phyloP scores from a whole-genome alignment of 345 rosid species.

The Iberis pinnata region DNA sequence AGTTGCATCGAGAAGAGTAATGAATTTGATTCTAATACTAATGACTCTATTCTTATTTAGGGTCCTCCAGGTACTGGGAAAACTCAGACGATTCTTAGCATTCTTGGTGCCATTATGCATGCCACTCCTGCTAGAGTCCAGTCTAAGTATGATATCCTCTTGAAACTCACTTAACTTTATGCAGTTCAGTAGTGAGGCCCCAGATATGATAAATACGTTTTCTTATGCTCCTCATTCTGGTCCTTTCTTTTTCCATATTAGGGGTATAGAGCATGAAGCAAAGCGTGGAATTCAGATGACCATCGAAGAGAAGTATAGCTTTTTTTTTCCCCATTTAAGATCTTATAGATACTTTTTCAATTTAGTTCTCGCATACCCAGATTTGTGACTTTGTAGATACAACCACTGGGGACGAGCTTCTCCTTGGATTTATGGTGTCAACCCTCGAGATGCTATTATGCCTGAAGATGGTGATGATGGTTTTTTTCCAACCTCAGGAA shows the following conservation, averaged over 20 bases:
- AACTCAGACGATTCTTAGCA: slow-evolving; percentile 92
- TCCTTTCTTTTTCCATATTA: slow-evolving; percentile 22
- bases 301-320: slow-evolving; percentile 67
- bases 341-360: not conserved
- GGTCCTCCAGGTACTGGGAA: slow-evolving; percentile 99
- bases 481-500: slow-evolving; percentile 79
- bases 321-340: slow-evolving; percentile 6
- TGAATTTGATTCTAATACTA: slow-evolving; percentile 8
- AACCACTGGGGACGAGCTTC: slow-evolving; percentile 72
- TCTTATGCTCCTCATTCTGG: slow-evolving; percentile 1
- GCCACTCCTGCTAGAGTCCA: slow-evolving; percentile 77
- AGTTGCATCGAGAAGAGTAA: slow-evolving; percentile 16
- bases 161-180: not conserved
- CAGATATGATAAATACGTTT: not conserved
- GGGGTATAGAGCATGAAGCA: slow-evolving; percentile 41
- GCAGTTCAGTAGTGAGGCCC: not conserved
- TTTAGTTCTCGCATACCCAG: not conserved
- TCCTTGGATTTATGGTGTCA: slow-evolving; percentile 70
- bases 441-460: slow-evolving; percentile 81
- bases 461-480: slow-evolving; percentile 89
- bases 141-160: slow-evolving; percentile 41
- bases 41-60: slow-evolving; percentile 35
- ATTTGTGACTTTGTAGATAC: slow-evolving; percentile 35
- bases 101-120: slow-evolving; percentile 93
- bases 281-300: slow-evolving; percentile 52